Evolutionary conservation across 345 rosid genomes (phyloP).

Genomic region (Hirschfeldia incana): DNA sequence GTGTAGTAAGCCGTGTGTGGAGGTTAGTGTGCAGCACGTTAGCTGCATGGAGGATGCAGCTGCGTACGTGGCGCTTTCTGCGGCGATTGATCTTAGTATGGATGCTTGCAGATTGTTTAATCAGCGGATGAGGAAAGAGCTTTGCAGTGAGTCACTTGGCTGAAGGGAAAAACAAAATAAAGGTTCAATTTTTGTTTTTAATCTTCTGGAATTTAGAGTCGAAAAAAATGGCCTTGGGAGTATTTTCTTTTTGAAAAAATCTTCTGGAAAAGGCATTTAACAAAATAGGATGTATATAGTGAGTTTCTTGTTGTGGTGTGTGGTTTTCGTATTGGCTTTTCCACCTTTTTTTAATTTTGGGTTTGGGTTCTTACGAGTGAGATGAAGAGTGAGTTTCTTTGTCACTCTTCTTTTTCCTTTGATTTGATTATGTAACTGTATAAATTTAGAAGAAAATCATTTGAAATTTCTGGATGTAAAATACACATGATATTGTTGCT

Average conservation of each 20-base stretch:
- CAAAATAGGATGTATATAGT: constrained; percentile 35
- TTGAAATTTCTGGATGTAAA: constrained; percentile 1
- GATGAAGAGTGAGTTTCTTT: constrained; percentile 27
- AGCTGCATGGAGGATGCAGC: constrained; percentile 92
- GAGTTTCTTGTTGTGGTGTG: constrained; percentile 34
- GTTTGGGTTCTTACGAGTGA: constrained; percentile 28
- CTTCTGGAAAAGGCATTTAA: constrained; percentile 14
- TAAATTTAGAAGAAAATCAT: constrained; percentile 13
- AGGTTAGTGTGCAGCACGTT: constrained; percentile 93
- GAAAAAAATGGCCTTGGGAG: constrained; percentile 22
- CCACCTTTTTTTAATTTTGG: background rate
- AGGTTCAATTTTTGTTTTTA: background rate
- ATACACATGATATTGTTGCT: background rate
- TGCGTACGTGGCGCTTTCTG: constrained; percentile 85
- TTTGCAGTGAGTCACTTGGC: constrained; percentile 48
- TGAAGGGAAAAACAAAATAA: constrained; percentile 7
- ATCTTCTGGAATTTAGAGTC: background rate
- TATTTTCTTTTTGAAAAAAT: constrained; percentile 7
- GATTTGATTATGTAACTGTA: constrained; percentile 34
- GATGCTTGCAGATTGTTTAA: constrained; percentile 91
- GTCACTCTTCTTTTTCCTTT: constrained; percentile 26
- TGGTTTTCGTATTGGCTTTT: constrained; percentile 3
- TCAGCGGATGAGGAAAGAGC: constrained; percentile 85
- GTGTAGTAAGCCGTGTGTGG: constrained; percentile 83
- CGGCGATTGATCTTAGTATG: constrained; percentile 88